These are phyloP conservation scores for Cyberlindnera veronae DNA, from an alignment of 805 yeast species.

Conservation along the genomic window DNA sequence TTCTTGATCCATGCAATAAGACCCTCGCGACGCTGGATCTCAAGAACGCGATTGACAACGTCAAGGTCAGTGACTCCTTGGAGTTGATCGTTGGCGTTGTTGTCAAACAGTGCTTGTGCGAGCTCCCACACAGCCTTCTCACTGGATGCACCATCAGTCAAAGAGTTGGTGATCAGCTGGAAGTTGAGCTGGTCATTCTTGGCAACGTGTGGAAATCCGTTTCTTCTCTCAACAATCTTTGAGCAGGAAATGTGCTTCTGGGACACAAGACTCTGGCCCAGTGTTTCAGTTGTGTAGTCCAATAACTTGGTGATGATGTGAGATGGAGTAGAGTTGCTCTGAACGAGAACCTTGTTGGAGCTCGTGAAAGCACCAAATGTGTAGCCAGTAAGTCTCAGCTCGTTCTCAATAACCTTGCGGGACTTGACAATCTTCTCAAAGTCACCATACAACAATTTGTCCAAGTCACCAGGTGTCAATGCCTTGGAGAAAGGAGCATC, in stretches of 20 bases:
- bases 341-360: conserved; percentile 13
- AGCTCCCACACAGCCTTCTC: conserved; percentile 46
- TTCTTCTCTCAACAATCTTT: conserved; percentile 27
- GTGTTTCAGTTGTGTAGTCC: conserved; percentile 3
- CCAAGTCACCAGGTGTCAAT: conserved; percentile 37
- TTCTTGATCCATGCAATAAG: conserved; percentile 57
- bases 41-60: conserved; percentile 27
- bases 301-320: conserved; percentile 8
- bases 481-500: conserved; percentile 24
- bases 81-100: conserved; percentile 21
- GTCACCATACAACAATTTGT: conserved; percentile 45
- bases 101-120: conserved; percentile 61
- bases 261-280: conserved; percentile 13
- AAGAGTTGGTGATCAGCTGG: conserved; percentile 26
- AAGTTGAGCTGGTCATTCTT: conserved; percentile 32
- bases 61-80: conserved; percentile 23
- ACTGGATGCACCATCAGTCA: conserved; percentile 20
- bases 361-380: conserved; percentile 26
- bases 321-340: conserved; percentile 5
- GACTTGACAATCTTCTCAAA: conserved; percentile 34
- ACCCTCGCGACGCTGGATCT: conserved; percentile 38
- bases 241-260: conserved; percentile 25
- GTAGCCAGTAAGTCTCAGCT: conserved; percentile 26
- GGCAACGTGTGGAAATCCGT: conserved; percentile 36
- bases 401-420: conserved; percentile 28